Evolutionary conservation across 768 basidiomycete species (phyloP), one percentile per base, ranked within the genome.

Genomic region (Lyophyllum semitale): DNA sequence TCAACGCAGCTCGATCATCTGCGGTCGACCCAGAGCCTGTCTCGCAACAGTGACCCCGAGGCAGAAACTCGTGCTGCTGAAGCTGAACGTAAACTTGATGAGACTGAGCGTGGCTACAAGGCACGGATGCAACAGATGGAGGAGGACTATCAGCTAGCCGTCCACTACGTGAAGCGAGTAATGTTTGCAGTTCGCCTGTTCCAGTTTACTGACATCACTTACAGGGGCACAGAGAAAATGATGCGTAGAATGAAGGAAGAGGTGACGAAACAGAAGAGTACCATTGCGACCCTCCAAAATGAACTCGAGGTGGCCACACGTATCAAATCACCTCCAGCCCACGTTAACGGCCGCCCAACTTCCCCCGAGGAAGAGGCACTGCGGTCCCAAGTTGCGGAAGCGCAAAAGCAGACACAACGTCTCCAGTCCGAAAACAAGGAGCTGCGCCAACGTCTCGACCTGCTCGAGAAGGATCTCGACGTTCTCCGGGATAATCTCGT

Each of bases 161-260:
- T 98, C 52, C 91, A 94, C 68, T 98, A 97, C 73, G 95, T 98
- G 63, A 98, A 98, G 92, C 93, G 70, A 76, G 88, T 74, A 59
- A 47, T 35, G 6, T 8, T 46, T 54, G 59, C 56, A n/a, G 25
- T 64, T 57, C 48, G 53, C 52, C 48, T 46, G 49, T 53, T 54
- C 59, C 11, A 23, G 8, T 23, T 35, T 7, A 22, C 43, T 65
- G 29, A 63, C 32, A 32, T 52, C 25, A 26, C 60, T 30, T 55
- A 22, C 66, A 94, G 92, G 81, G 93, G 93, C 42, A 98, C 95
- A 1, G 97, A 98, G 72, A 97, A 95, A 75, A 94, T 98, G 86
- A 90, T 98, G 79, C 86, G 94, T 61, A 85, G 89, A 62, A 93
- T 98, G 88, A 92, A 94, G 71, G 96, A 95, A 53, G 97, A 98